Base-by-base conservation (phyloP, 768 basidiomycete species). In the Tephrocybe sp. region DNA sequence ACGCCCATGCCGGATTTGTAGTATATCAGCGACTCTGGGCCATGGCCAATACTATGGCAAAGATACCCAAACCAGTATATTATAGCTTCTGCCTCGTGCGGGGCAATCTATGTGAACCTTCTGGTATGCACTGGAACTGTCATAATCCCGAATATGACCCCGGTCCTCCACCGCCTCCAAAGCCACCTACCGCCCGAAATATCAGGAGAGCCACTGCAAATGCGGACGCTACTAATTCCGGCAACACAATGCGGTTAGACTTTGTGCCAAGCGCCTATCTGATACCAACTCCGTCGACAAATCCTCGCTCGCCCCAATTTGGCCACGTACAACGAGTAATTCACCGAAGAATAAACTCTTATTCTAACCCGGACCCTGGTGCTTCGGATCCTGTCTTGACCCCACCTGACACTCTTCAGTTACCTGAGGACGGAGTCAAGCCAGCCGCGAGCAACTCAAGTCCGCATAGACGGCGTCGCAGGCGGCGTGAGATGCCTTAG, bases 141-240 rank as follows among this genome's bases (percentile, higher is more conserved):
- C 61, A 67, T 47, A 89, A 89, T 56, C 85, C 88, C 1, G 61
- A 73, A 41, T 89, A 89, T 62, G 86, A 89, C 64, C 83, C 86
- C 28, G 87, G 86, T 1, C 86, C 84, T 7, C 80, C 75, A 0
- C 83, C 85, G 1, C 78, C 78, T 19, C 79, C 78, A 18, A 73
- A 60, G 36, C 49, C 58, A 36, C 59, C 48, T 27, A 59, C 41
- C 24, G 47, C 41, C 26, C 45, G 44, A 49, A 44, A 44, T 25
- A 9, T 54, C 9, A 36, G 36, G 44, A 52, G 40, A 30, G 47
- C 48, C 16, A 41, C 32, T 28, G 25, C 39, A 18, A 43, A 38
- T 21, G 31, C 39, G 31, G 18, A 22, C 6, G 43, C 47, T 40
- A 25, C 22, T 27, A 43, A 15, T 21, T 22, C 25, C 18, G 21